Percentiles rank a stretch among this genome's conserved stretches.
phyloP scores from a whole-genome alignment of 306 rosid genomes.

The Arachis hypogaea region DNA sequence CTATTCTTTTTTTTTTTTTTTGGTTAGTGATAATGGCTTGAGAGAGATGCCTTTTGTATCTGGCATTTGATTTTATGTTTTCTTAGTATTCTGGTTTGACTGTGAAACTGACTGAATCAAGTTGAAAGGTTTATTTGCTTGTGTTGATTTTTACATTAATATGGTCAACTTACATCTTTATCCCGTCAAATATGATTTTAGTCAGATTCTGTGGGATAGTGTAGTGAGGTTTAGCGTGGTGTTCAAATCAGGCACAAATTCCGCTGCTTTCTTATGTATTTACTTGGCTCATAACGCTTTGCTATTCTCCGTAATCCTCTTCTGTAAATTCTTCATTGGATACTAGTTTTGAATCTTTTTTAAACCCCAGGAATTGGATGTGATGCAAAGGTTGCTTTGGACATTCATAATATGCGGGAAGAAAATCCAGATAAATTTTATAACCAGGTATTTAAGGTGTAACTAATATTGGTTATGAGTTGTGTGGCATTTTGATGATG shows the following conservation, averaged over 20 bases:
- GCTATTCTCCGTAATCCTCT: constrained; percentile 10
- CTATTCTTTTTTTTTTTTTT: too few species aligned
- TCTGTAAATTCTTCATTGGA: constrained; percentile 18
- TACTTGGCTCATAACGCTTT: constrained; percentile 28
- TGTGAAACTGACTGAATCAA: constrained; percentile 25
- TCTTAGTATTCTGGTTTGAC: constrained; percentile 28
- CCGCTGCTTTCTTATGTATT: constrained; percentile 7
- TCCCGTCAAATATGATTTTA: constrained; percentile 31
- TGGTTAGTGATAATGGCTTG: constrained; percentile 16
- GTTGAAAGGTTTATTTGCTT: constrained; percentile 18
- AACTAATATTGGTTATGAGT: constrained; percentile 26
- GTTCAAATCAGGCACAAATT: constrained; percentile 26
- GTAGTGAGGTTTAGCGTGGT: constrained; percentile 26
- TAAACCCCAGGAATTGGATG: constrained; percentile 78
- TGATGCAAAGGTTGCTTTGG: constrained; percentile 99
- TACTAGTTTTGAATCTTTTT: background rate
- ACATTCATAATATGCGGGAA: constrained; percentile 95
- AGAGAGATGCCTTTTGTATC: constrained; percentile 25
- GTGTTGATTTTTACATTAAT: constrained; percentile 18
- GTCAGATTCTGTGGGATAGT: constrained; percentile 12
- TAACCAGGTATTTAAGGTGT: constrained; percentile 73
- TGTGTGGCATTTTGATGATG: background rate
- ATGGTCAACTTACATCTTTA: constrained; percentile 20
- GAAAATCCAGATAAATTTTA: constrained; percentile 98
- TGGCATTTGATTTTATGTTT: constrained; percentile 33